Evolutionary conservation across 2,329 filamentous ascomycete species (phyloP), one percentile per base, ranked within the genome.

Genomic region (Epichloe festucae): DNA sequence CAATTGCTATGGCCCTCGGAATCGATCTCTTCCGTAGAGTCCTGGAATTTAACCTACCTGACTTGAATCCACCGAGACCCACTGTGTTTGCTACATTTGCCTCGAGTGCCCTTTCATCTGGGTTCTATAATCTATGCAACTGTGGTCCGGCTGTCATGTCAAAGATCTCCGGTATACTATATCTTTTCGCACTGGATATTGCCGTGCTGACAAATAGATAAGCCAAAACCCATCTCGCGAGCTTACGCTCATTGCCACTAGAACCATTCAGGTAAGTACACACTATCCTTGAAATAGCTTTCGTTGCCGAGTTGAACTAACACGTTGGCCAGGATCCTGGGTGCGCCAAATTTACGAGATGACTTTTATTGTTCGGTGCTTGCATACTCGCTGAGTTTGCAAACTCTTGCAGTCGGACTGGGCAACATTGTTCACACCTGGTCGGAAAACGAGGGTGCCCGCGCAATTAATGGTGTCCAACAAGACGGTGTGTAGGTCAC

Each of bases 331-430:
- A 85, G 82, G 69, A 86, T 96, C 6, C 75, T 98, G 5, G 89
- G 96, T 68, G 91, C 91, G 8, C 89, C 90, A 3, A 80, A 82
- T 49, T 73, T 97, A n/a, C 82, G 89, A 52, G 89, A 97, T 60
- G 91, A 98, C 66, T 98, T 90, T 65, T 98, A 98, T 65, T 96
- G 89, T 68, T 93, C 90, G 0, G 76, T 90, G 2, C 75, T 98
- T 50, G 89, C 93, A 10, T 97, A 95, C 65, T 95, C 85, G 0
- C 67, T 77, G 41, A 85, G 79, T 7, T 78, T 81, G 48, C 79
- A 85, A 50, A 87, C 84, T 14, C 76, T 98, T 15, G 91, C 89
- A 17, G 87, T 97, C 17, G 91, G 88, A 0, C 74, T 97, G 14
- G 84, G 84, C 0, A 81, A 84, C 50, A 74, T 82, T 38, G 78